Conservation (phyloP, 345 rosid species). For the Populus nigra region DNA sequence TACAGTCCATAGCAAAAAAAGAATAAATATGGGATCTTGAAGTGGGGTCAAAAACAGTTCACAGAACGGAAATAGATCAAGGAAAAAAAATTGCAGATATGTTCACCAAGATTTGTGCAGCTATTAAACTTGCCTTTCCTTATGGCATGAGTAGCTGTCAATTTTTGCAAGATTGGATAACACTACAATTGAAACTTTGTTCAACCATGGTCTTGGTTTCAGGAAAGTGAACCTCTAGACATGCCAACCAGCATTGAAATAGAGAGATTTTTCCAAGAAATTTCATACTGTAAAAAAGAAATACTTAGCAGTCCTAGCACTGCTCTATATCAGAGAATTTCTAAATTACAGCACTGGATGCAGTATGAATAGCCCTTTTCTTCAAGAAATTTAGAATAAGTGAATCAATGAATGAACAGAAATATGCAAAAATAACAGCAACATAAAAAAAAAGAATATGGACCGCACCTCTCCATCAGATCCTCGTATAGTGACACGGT, state of each 20-base stretch:
- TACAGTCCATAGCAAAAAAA: too few species aligned
- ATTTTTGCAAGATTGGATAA: background rate
- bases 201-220: background rate
- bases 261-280: background rate
- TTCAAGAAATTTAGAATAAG: background rate
- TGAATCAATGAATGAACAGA: background rate
- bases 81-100: background rate
- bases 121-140: background rate
- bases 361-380: background rate
- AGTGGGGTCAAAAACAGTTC: too few species aligned
- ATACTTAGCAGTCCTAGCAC: background rate
- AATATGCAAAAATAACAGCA: background rate
- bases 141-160: background rate
- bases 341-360: background rate
- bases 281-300: background rate
- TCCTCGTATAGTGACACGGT: conserved; percentile 89
- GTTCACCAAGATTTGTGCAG: background rate
- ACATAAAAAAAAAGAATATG: background rate
- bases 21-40: too few species aligned
- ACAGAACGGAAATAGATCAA: background rate
- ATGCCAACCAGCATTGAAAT: background rate
- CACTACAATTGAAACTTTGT: background rate
- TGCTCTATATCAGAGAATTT: background rate
- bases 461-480: conserved; percentile 87
- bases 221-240: background rate